Conservation (phyloP, 1,139 yeast genomes). For the Yamadazyma triangularis region DNA sequence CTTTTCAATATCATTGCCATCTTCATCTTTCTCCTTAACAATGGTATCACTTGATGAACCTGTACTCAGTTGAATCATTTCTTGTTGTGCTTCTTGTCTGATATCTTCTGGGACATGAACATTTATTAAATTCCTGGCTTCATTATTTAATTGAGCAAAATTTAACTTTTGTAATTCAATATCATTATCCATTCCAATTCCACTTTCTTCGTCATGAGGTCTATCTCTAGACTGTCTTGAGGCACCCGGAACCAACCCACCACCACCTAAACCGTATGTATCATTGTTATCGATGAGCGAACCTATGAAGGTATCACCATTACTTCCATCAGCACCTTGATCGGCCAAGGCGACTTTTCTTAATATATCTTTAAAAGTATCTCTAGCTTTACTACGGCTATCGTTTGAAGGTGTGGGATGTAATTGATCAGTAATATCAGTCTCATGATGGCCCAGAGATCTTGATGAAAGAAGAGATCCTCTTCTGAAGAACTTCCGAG, state of each 20-base stretch:
- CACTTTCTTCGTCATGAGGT: slow-evolving; percentile 15
- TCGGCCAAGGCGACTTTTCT: slow-evolving; percentile 35
- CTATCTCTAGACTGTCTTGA: slow-evolving; percentile 17
- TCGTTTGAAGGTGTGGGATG: slow-evolving; percentile 6
- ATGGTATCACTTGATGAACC: slow-evolving; percentile 13
- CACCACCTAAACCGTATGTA: slow-evolving; percentile 30
- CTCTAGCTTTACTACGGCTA: slow-evolving; percentile 8
- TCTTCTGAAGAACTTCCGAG: slow-evolving; percentile 9
- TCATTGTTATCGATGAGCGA: slow-evolving; percentile 26
- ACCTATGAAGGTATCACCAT: slow-evolving; percentile 39
- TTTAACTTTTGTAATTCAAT: slow-evolving; percentile 35
- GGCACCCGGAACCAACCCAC: slow-evolving; percentile 44
- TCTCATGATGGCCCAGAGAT: slow-evolving; percentile 7
- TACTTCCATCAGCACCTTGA: slow-evolving; percentile 12
- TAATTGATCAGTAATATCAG: slow-evolving; percentile 21
- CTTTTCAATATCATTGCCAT: slow-evolving; percentile 3
- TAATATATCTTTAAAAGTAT: slow-evolving; percentile 26
- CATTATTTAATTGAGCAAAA: slow-evolving; percentile 33
- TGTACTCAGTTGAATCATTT: slow-evolving; percentile 2
- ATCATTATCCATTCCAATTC: slow-evolving; percentile 15
- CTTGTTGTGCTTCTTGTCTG: slow-evolving; percentile 7
- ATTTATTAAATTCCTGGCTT: slow-evolving; percentile 37
- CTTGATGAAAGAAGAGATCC: slow-evolving; percentile 7
- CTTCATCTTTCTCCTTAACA: slow-evolving; percentile 5
- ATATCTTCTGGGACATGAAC: slow-evolving; percentile 29